Conservation (phyloP, 805 yeast species). For the Wickerhamiella domercqiae region DNA sequence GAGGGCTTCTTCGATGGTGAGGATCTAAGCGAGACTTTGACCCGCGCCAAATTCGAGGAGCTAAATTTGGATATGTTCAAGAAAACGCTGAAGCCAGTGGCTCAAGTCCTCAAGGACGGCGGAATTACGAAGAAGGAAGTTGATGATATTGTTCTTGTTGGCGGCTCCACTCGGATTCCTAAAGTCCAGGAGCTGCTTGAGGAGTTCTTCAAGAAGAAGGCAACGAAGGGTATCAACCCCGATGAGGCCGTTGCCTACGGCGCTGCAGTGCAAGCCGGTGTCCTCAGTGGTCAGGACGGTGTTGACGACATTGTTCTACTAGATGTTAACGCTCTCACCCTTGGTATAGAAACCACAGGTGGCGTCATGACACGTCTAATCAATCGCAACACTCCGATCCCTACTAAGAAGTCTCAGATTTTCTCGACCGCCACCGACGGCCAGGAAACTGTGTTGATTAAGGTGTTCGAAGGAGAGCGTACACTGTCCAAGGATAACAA, state of each 20-base stretch:
- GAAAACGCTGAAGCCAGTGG: slow-evolving; percentile 91
- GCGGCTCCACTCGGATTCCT: slow-evolving; percentile 99
- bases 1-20: slow-evolving; percentile 90
- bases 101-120: slow-evolving; percentile 87
- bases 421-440: slow-evolving; percentile 94
- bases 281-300: slow-evolving; percentile 88
- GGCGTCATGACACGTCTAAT: slow-evolving; percentile 95
- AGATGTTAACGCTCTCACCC: slow-evolving; percentile 86
- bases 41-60: slow-evolving; percentile 97
- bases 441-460: slow-evolving; percentile 88
- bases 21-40: slow-evolving; percentile 86
- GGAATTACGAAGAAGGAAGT: slow-evolving; percentile 75
- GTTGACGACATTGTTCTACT: slow-evolving; percentile 77
- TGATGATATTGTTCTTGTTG: slow-evolving; percentile 91
- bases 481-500: slow-evolving; percentile 89
- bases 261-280: slow-evolving; percentile 99
- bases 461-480: slow-evolving; percentile 94
- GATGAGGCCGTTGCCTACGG: slow-evolving; percentile 99
- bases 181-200: slow-evolving; percentile 90
- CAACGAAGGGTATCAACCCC: slow-evolving; percentile 94
- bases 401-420: slow-evolving; percentile 87
- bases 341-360: slow-evolving; percentile 95
- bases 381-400: slow-evolving; percentile 88
- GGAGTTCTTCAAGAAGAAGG: slow-evolving; percentile 80
- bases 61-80: slow-evolving; percentile 83